A percentile compares a stretch with the other conserved stretches of the same genome.
Conservation (phyloP, 1,284 basidiomycete genomes). For the Ustilago nuda region DNA sequence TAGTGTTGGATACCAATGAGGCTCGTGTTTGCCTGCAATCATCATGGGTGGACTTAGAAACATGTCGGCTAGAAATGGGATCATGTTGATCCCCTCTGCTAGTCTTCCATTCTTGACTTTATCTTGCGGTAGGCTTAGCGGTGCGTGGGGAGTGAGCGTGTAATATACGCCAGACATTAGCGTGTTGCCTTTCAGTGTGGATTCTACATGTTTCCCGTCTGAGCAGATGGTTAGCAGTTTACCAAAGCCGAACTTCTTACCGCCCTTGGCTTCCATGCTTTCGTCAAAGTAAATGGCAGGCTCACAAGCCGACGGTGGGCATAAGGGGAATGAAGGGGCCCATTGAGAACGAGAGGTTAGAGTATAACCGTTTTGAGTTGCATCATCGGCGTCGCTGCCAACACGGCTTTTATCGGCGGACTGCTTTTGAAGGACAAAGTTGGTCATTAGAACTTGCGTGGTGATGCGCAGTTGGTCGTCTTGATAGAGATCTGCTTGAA, state of each 20-base stretch:
- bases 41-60: constrained; percentile 37
- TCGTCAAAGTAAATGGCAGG: constrained; percentile 3
- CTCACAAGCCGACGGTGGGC: constrained; percentile 13
- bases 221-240: constrained; percentile 20
- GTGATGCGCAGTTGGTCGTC: constrained; percentile 29
- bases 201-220: constrained; percentile 18
- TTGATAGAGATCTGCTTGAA: constrained; percentile 46
- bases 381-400: constrained; percentile 12
- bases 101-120: constrained; percentile 7
- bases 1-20: constrained; percentile 50
- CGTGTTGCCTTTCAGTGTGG: background rate
- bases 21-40: constrained; percentile 24
- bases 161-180: constrained; percentile 34
- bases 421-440: constrained; percentile 23
- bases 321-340: constrained; percentile 28
- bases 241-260: constrained; percentile 33
- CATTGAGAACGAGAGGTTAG: constrained; percentile 25
- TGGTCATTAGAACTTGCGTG: constrained; percentile 42
- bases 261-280: constrained; percentile 9
- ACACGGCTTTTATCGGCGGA: constrained; percentile 15
- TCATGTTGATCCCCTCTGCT: constrained; percentile 10
- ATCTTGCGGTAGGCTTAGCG: background rate
- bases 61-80: constrained; percentile 53
- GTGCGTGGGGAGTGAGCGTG: constrained; percentile 10
- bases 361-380: constrained; percentile 30